phyloP scores from a whole-genome alignment of 208 protist genomes.

The Polymyxa betae region DNA sequence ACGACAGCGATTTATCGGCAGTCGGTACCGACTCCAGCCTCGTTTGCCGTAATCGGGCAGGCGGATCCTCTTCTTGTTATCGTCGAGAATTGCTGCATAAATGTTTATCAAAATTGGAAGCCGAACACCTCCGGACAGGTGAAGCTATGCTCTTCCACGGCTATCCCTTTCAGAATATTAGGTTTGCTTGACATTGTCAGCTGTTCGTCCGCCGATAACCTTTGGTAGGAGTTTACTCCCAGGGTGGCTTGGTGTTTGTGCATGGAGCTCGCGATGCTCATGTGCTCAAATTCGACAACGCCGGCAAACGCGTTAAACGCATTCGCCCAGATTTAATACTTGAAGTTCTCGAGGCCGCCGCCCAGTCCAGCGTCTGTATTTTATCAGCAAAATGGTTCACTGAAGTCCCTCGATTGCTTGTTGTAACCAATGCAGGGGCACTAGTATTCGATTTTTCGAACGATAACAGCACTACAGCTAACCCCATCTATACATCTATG shows the following conservation, averaged over 20 bases:
- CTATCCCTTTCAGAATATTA: background rate
- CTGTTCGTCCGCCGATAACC: background rate
- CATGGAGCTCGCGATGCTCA: slow-evolving; percentile 9
- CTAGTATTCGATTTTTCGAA: background rate
- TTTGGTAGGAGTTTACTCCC: background rate
- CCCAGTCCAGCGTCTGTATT: background rate
- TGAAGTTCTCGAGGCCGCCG: background rate
- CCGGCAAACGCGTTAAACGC: background rate
- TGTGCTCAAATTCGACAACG: background rate
- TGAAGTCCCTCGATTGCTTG: background rate
- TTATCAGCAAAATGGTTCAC: background rate
- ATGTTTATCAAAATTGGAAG: slow-evolving; percentile 5
- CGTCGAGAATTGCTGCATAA: background rate
- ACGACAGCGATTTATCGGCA: no score
- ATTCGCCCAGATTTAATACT: background rate
- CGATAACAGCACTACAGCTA: background rate
- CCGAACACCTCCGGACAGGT: background rate
- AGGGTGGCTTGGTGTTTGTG: background rate
- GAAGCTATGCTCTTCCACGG: background rate
- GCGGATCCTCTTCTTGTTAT: slow-evolving; percentile 4
- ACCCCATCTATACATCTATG: background rate
- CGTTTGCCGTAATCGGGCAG: background rate
- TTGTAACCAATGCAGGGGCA: background rate
- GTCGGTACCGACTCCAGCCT: background rate
- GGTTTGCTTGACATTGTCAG: background rate